Base-by-base conservation (phyloP, 768 basidiomycete species). In the Xerocomellus amylosporus region DNA sequence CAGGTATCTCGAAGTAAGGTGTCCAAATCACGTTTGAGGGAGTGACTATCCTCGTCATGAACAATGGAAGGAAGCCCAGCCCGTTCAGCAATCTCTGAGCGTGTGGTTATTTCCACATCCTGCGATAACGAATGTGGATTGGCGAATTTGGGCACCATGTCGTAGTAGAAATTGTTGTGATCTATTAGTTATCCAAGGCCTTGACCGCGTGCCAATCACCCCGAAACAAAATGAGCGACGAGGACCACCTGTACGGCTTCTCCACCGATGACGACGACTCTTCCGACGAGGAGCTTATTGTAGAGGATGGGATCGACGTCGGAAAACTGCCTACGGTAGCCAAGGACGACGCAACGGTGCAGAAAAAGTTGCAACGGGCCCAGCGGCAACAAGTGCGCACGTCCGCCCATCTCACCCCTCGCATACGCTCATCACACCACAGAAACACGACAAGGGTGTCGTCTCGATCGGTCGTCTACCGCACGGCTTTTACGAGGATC, bases 401-500 rank as follows among this genome's bases (percentile, higher is more conserved):
- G 14, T 15, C 34, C 17, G 12, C 19, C 36, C 12, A 17, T 22
- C 10, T n/a, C 14, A 1, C 15, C 10, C 34, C 41, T n/a, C 15
- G 4, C 8, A 14, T 14, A n/a, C 24, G 33, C 58, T 53, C 52
- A 52, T 22, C 31, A 14, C 36, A 36, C 24, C 38, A 30, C 48
- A 58, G 62, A 86, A 84, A 75, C 77, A 77, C 59, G 85, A 92
- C 61, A 82, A 81, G 39, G 97, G 97, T 24, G 93, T 95, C 0
- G 67, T 99, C 20, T 94, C 84, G 76, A 78, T 99, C 50, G 87
- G 94, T 15, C 86, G 94, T 55, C 80, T 99, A 50, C 97, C 97
- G 2, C 94, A 98, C 63, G 97, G 97, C 20, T 98, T 99, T 74
- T 96, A 93, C 73, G 97, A 99, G 73, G 92, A 91, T 51, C 88